These are phyloP conservation scores for Spinellus fusiger DNA, from an alignment of 192 early-diverging fungal genomes.

Conservation along the genomic window DNA sequence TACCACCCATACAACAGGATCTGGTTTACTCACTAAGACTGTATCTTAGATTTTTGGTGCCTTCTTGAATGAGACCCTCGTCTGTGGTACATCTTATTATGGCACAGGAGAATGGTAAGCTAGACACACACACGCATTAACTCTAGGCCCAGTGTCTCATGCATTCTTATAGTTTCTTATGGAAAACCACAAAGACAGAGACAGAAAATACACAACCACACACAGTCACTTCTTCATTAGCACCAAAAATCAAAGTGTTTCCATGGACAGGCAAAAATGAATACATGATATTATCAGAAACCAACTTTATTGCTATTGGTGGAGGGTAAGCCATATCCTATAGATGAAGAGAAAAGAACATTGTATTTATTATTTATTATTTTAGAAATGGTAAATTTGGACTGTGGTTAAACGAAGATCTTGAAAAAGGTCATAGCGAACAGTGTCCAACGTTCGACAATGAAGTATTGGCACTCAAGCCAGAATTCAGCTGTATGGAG, in stretches of 20 bases:
- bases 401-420: constrained; percentile 68
- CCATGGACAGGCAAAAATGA: constrained; percentile 74
- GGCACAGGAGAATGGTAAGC: constrained; percentile 77
- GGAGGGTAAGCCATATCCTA: constrained; percentile 48
- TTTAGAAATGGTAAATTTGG: constrained; percentile 69
- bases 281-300: constrained; percentile 70
- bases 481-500: constrained; percentile 31
- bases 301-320: constrained; percentile 70
- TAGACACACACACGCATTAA: neutral
- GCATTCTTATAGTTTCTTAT: constrained; percentile 56
- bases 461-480: constrained; percentile 32
- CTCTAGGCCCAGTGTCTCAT: neutral
- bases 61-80: constrained; percentile 62
- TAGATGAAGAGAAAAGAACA: neutral
- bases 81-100: constrained; percentile 61
- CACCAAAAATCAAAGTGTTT: constrained; percentile 45
- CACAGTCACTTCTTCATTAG: too few relatives aligned
- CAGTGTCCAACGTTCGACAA: constrained; percentile 75
- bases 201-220: constrained; percentile 10
- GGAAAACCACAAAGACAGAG: constrained; percentile 49
- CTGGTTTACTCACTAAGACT: neutral
- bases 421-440: constrained; percentile 63
- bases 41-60: constrained; percentile 72
- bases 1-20: neutral
- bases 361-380: neutral